phyloP scores from a whole-genome alignment of 805 yeast genomes.

The Candida cerambycidarum region DNA sequence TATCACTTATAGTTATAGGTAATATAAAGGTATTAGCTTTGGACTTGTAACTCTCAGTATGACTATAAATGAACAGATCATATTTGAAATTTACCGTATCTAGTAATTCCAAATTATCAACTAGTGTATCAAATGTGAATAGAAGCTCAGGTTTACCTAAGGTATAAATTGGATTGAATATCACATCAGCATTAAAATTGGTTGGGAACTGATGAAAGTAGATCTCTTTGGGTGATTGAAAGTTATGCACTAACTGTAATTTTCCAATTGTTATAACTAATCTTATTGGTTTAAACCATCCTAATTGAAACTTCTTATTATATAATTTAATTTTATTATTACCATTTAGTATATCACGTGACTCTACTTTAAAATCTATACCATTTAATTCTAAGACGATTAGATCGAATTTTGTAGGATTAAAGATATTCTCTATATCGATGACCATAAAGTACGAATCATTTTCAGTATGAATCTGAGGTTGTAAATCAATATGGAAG shows the following conservation, averaged over 20 bases:
- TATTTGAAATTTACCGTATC: neutral
- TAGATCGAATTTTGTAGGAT: conserved; percentile 20
- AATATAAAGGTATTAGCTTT: neutral
- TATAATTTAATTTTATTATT: conserved; percentile 10
- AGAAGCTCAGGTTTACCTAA: conserved; percentile 12
- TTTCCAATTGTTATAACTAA: conserved; percentile 19
- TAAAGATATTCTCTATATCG: conserved; percentile 29
- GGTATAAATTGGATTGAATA: conserved; percentile 1
- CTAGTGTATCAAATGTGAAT: conserved; percentile 7
- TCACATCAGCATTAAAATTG: conserved; percentile 5
- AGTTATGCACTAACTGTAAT: conserved; percentile 19
- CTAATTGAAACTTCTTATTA: conserved; percentile 13
- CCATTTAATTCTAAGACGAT: conserved; percentile 23
- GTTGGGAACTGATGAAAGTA: conserved; percentile 10
- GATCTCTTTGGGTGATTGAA: conserved; percentile 4
- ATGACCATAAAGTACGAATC: conserved; percentile 42
- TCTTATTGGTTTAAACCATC: conserved; percentile 24
- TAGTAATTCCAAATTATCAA: neutral
- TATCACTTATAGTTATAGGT: conserved; percentile 7
- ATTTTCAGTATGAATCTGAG: conserved; percentile 26
- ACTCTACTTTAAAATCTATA: conserved; percentile 5
- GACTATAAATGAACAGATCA: neutral
- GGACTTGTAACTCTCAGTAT: neutral
- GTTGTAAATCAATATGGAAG: conserved; percentile 35
- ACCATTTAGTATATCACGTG: neutral